Conservation (phyloP, 2,329 filamentous ascomycete genomes). For the Fusarium lateritium region DNA sequence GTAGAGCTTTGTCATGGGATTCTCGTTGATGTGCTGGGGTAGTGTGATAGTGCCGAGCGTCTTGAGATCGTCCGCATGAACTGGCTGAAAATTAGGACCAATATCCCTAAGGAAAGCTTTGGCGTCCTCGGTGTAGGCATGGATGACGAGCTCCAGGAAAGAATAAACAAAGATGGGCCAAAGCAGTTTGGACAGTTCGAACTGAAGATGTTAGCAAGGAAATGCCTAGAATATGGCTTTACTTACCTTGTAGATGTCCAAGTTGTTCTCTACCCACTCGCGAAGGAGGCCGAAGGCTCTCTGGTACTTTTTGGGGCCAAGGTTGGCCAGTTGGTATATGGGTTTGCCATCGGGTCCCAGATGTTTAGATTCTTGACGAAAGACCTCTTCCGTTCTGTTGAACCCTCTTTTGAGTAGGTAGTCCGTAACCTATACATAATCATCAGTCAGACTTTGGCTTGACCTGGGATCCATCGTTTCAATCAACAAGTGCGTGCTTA, state of each 20-base stretch:
- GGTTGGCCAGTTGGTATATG: conserved; percentile 76
- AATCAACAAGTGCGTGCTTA: neutral
- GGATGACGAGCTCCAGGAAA: conserved; percentile 82
- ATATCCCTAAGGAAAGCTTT: conserved; percentile 80
- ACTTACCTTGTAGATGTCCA: conserved; percentile 91
- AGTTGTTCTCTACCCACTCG: conserved; percentile 89
- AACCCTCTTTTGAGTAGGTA: conserved; percentile 97
- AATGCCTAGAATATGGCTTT: conserved; percentile 5
- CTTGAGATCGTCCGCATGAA: conserved; percentile 86
- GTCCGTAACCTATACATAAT: conserved; percentile 77
- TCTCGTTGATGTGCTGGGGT: conserved; percentile 83
- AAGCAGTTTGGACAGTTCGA: conserved; percentile 87
- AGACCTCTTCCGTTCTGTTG: conserved; percentile 90
- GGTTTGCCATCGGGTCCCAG: conserved; percentile 86
- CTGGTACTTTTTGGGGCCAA: conserved; percentile 82
- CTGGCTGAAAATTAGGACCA: conserved; percentile 77
- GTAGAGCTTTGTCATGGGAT: conserved; percentile 84
- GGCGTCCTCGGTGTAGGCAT: conserved; percentile 80
- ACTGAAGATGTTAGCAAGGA: conserved; percentile 63
- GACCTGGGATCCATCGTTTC: neutral
- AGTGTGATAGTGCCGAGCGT: conserved; percentile 81
- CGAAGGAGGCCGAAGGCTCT: conserved; percentile 81
- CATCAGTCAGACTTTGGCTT: conserved; percentile 24
- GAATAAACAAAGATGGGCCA: conserved; percentile 98
- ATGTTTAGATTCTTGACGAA: conserved; percentile 90